phyloP scores from a whole-genome alignment of 257 asterid species.

The Perilla frutescens region DNA sequence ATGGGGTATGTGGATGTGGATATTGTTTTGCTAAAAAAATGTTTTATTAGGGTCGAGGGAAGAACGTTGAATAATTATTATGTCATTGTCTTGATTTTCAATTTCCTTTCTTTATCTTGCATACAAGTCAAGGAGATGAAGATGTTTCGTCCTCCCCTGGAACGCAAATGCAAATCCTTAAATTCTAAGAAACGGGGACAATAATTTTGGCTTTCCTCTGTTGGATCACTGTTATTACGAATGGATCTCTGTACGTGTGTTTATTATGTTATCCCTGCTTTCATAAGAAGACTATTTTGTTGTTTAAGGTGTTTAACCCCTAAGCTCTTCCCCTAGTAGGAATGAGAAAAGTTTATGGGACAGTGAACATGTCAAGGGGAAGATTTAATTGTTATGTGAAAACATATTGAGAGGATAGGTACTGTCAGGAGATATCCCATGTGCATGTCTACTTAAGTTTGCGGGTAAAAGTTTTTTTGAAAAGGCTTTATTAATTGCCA shows the following conservation, averaged over 20 bases:
- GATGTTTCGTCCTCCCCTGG: neutral
- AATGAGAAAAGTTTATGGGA: neutral
- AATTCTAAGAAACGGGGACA: neutral
- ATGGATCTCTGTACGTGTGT: no score
- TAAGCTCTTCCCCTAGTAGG: constrained; percentile 1
- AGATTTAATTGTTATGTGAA: no score
- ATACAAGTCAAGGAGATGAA: neutral
- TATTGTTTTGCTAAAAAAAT: neutral
- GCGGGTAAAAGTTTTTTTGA: no score
- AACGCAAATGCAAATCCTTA: neutral
- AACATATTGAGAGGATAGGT: no score
- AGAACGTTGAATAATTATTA: neutral
- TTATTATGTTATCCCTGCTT: neutral
- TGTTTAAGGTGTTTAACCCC: neutral
- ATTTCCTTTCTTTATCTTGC: constrained; percentile 1
- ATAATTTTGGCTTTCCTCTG: no score
- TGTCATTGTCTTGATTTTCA: neutral
- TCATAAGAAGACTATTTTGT: neutral
- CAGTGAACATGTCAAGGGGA: no score
- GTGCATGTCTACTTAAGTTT: neutral
- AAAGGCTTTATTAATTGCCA: neutral
- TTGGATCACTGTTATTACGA: no score
- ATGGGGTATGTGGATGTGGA: neutral
- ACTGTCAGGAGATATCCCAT: neutral
- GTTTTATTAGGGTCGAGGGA: neutral